Evolutionary conservation across 192 early-diverging fungal genomes (phyloP).

Genomic region (Backusella tarrabulga): DNA sequence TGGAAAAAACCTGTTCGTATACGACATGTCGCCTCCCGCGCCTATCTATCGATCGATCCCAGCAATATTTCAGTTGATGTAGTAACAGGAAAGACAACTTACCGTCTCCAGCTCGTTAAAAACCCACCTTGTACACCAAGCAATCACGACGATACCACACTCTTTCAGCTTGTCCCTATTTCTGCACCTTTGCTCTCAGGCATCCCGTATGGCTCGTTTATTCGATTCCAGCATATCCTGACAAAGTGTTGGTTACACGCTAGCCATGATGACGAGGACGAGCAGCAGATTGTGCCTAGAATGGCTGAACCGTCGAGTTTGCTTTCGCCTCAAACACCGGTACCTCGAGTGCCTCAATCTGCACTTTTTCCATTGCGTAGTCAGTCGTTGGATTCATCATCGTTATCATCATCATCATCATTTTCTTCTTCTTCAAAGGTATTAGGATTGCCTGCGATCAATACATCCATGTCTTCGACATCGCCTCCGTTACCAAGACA

Average conservation of each 20-base stretch:
- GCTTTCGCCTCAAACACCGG: background rate
- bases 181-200: slow-evolving; percentile 5
- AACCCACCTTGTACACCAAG: background rate
- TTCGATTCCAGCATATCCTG: slow-evolving; percentile 20
- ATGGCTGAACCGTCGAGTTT: background rate
- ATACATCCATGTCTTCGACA: background rate
- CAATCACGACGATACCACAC: slow-evolving; percentile 11
- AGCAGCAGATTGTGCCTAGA: background rate
- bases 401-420: too few species aligned
- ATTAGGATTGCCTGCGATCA: background rate
- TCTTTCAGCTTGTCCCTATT: slow-evolving; percentile 14
- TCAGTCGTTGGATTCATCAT: background rate
- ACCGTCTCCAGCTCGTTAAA: slow-evolving; percentile 14
- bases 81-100: slow-evolving; percentile 3
- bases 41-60: slow-evolving; percentile 25
- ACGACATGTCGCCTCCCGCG: slow-evolving; percentile 23
- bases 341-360: background rate
- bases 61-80: slow-evolving; percentile 23
- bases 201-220: slow-evolving; percentile 16
- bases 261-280: slow-evolving; percentile 1
- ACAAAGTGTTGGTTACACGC: slow-evolving; percentile 26
- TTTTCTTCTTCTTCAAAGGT: too few species aligned
- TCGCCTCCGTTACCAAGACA: background rate
- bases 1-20: slow-evolving; percentile 29
- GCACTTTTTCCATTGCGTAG: background rate